These are phyloP conservation scores for Taphrina deformans DNA, from an alignment of 1,139 yeast genomes.

Conservation along the genomic window DNA sequence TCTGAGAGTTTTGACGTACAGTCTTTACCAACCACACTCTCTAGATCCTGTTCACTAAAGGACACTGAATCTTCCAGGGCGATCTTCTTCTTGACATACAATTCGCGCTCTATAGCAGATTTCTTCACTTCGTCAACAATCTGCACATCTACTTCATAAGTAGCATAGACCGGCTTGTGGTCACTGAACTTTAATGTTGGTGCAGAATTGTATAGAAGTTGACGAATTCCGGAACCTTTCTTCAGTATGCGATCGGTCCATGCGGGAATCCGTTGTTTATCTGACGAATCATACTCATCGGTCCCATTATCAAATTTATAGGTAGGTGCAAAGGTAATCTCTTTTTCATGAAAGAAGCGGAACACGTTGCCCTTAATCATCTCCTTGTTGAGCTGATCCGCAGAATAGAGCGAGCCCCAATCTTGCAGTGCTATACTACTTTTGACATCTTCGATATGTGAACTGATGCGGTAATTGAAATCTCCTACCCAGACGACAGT, in stretches of 20 bases:
- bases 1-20: conserved; percentile 2
- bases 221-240: conserved; percentile 59
- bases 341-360: conserved; percentile 78
- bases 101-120: conserved; percentile 57
- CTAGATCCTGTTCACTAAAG: conserved; percentile 44
- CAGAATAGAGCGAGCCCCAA: conserved; percentile 56
- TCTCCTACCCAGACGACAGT: conserved; percentile 92
- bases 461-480: conserved; percentile 78
- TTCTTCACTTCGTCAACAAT: conserved; percentile 67
- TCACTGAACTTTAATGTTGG: conserved; percentile 69
- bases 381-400: conserved; percentile 80
- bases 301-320: conserved; percentile 93
- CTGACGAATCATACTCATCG: conserved; percentile 78
- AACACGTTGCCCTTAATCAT: conserved; percentile 85
- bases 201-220: conserved; percentile 62
- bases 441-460: conserved; percentile 76
- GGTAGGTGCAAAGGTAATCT: conserved; percentile 79
- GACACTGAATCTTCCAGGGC: conserved; percentile 46
- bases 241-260: conserved; percentile 88
- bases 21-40: conserved; percentile 24
- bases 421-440: conserved; percentile 54
- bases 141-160: conserved; percentile 65
- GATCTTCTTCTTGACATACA: conserved; percentile 54
- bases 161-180: conserved; percentile 88
- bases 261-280: conserved; percentile 88